Evolutionary conservation across 2,329 filamentous ascomycete genomes (phyloP).

Genomic region (Acarospora socialis): DNA sequence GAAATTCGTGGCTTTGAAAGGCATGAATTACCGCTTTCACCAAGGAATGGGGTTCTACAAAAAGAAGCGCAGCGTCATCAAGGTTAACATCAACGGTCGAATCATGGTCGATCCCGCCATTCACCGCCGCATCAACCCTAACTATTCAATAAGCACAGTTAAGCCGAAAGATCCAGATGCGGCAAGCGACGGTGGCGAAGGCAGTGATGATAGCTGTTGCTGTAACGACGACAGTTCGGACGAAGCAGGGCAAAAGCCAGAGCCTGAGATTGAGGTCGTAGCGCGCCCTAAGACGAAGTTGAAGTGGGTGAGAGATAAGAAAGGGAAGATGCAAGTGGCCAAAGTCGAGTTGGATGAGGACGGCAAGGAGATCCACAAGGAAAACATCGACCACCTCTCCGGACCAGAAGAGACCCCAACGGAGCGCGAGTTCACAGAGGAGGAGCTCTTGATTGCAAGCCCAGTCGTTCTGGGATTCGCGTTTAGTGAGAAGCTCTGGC

Average conservation of each 20-base stretch:
- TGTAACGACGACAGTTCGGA: slow-evolving; percentile 18
- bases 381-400: slow-evolving; percentile 44
- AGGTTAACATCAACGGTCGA: slow-evolving; percentile 73
- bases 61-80: slow-evolving; percentile 58
- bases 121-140: slow-evolving; percentile 72
- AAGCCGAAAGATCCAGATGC: slow-evolving; percentile 56
- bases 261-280: slow-evolving; percentile 18
- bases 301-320: slow-evolving; percentile 41
- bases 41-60: slow-evolving; percentile 78
- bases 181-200: slow-evolving; percentile 31
- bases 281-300: slow-evolving; percentile 32
- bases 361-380: slow-evolving; percentile 38
- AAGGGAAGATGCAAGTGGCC: slow-evolving; percentile 37
- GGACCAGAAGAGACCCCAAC: slow-evolving; percentile 18
- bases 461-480: slow-evolving; percentile 76
- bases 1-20: slow-evolving; percentile 67
- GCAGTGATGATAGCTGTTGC: slow-evolving; percentile 28
- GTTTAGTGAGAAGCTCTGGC: slow-evolving; percentile 79
- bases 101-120: slow-evolving; percentile 78
- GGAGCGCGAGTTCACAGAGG: slow-evolving; percentile 53
- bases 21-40: slow-evolving; percentile 70
- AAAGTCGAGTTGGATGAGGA: slow-evolving; percentile 42
- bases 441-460: slow-evolving; percentile 71
- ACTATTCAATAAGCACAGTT: slow-evolving; percentile 64
- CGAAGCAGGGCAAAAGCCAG: slow-evolving; percentile 21